These are phyloP conservation scores for Blastobotrys arbuscula DNA, from an alignment of 1,139 yeast genomes.

Conservation along the genomic window DNA sequence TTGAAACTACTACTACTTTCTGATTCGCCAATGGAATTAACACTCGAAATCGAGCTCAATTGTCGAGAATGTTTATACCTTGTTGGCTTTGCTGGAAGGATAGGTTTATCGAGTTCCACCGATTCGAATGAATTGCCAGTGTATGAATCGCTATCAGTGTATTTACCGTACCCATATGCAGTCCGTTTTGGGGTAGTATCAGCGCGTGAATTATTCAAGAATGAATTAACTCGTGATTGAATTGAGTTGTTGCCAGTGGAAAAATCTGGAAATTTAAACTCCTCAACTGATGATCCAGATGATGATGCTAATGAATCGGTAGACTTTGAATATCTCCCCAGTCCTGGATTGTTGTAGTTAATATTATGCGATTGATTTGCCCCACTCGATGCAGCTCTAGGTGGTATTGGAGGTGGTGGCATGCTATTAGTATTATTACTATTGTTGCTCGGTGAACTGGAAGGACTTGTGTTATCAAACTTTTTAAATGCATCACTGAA, in stretches of 20 bases:
- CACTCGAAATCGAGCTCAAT: conserved; percentile 23
- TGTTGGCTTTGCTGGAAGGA: background rate
- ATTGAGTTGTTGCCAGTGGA: conserved; percentile 26
- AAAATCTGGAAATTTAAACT: conserved; percentile 10
- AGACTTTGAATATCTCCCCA: conserved; percentile 19
- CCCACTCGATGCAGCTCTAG: conserved; percentile 13
- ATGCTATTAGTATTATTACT: background rate
- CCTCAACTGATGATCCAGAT: conserved; percentile 9
- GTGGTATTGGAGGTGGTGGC: conserved; percentile 16
- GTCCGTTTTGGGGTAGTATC: conserved; percentile 50
- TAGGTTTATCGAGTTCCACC: background rate
- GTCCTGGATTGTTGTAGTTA: background rate
- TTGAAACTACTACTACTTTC: background rate
- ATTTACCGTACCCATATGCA: conserved; percentile 73
- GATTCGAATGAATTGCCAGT: background rate
- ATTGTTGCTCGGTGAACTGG: background rate
- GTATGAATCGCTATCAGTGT: conserved; percentile 41
- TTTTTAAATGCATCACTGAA: conserved; percentile 32
- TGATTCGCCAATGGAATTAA: conserved; percentile 19
- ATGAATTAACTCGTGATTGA: conserved; percentile 61
- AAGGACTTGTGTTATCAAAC: conserved; percentile 18
- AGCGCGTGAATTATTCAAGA: conserved; percentile 40
- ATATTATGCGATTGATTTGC: conserved; percentile 3
- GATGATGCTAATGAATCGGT: conserved; percentile 19
- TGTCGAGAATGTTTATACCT: conserved; percentile 21